Base-by-base conservation (phyloP, 495 filamentous ascomycete genomes). In the Daldinia bambusicola region DNA sequence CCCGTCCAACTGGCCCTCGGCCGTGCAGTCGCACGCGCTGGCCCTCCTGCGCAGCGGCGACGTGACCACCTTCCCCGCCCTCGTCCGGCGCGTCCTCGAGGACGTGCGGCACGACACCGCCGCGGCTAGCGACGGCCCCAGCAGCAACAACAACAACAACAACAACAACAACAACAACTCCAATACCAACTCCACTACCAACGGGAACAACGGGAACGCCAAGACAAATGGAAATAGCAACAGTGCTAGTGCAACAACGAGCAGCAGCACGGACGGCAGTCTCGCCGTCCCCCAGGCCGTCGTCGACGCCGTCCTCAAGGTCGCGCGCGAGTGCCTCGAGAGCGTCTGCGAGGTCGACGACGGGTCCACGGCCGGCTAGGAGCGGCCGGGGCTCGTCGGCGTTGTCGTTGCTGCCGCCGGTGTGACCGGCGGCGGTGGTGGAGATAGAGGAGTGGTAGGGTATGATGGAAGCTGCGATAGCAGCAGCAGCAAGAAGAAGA, bases 1-100 rank as follows among this genome's bases (percentile, higher is more conserved):
- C 75, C 70, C 74, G 16, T 76, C 82, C 67, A 87, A 88, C 78
- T 88, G 86, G 86, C 85, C 84, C 2, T 84, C 83, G n/a, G 50
- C 77, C 40, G 75, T 88, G 60, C 83, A 85, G 60, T 70, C 72
- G 45, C 82, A 86, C 78, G 86, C 85, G 37, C 78, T 87, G 18
- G 31, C 80, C 20, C 81, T 88, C 57, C 82, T 88, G 22, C 84
- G 86, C 61, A 81, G 78, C 9, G 86, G 85, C 76, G 84, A 86
- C 53, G 75, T 81, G 26, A 80, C 80, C 59, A 85, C 81, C 9
- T 87, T 86, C 74, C 85, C 84, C 0, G 80, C 78, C 20, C 83
- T 87, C 8, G 78, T 88, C 40, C 76, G 76, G 16, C 83, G 82
- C 55, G 85, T 88, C 6, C 72, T 87, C 62, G 83, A 84, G 36